Evolutionary conservation across 2,329 filamentous ascomycete species (phyloP).

Genomic region (Ascochyta koolunga): DNA sequence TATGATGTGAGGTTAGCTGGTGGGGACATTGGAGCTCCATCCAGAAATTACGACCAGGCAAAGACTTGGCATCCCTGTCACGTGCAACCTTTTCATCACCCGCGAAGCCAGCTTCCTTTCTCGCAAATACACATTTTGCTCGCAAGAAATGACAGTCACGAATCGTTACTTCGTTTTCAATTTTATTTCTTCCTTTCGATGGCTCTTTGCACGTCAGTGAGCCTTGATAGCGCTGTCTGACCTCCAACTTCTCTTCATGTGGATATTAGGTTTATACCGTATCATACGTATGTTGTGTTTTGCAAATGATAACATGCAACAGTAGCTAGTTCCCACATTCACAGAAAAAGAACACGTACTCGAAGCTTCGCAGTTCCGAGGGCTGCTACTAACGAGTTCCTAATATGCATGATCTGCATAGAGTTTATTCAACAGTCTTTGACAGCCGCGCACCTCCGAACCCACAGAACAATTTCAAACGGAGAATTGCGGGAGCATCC

Average conservation of each 20-base stretch:
- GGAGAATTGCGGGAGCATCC: not conserved
- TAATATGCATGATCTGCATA: not conserved
- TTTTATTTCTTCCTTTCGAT: not conserved
- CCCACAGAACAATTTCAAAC: not conserved
- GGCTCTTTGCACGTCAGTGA: not conserved
- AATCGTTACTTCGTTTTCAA: too few relatives aligned
- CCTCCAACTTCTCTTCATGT: not conserved
- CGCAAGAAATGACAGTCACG: not conserved
- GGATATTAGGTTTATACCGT: too few relatives aligned
- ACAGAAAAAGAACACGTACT: not conserved
- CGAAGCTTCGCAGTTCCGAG: not conserved
- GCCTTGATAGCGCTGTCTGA: not conserved
- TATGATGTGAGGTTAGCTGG: slow-evolving; percentile 23
- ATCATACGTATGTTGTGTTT: too few relatives aligned
- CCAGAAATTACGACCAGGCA: slow-evolving; percentile 33
- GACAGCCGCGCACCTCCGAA: not conserved
- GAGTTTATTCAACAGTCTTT: not conserved
- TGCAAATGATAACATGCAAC: too few relatives aligned
- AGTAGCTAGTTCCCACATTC: too few relatives aligned
- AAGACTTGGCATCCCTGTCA: slow-evolving; percentile 1
- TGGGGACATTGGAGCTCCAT: slow-evolving; percentile 26
- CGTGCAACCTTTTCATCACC: slow-evolving; percentile 3
- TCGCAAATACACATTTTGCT: not conserved
- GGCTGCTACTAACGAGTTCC: not conserved
- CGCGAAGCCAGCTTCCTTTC: not conserved